These are phyloP conservation scores for Massospora cicadina DNA, from an alignment of 371 early-diverging fungal genomes.

Conservation along the genomic window DNA sequence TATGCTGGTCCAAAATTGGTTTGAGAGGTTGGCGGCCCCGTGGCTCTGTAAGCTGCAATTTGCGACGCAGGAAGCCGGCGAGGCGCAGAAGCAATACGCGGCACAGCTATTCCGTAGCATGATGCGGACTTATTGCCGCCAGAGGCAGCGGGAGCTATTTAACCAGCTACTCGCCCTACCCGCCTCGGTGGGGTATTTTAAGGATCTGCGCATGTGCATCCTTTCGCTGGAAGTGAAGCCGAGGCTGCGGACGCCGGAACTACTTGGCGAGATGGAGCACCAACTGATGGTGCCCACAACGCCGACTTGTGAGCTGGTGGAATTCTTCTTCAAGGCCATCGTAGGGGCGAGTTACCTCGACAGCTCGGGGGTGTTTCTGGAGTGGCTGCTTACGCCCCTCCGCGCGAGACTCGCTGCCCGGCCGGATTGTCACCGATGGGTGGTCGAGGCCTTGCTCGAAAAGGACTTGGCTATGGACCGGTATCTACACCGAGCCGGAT, in stretches of 20 bases:
- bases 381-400: background rate
- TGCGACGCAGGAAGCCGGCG: background rate
- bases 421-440: background rate
- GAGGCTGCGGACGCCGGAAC: background rate
- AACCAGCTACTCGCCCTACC: background rate
- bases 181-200: background rate
- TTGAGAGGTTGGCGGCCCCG: background rate
- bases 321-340: background rate
- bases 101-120: background rate
- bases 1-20: background rate
- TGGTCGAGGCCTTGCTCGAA: background rate
- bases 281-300: background rate
- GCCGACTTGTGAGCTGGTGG: background rate
- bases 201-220: background rate
- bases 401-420: background rate
- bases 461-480: background rate
- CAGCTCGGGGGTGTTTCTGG: background rate
- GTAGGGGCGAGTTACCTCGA: background rate
- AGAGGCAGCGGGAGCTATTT: background rate
- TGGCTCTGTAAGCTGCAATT: background rate
- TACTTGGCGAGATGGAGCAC: background rate
- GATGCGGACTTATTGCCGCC: background rate
- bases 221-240: background rate
- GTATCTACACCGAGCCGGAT: background rate
- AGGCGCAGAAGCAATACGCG: background rate